These are phyloP conservation scores for Herpetomonas tarakana DNA, from an alignment of 208 protist species.

Conservation along the genomic window DNA sequence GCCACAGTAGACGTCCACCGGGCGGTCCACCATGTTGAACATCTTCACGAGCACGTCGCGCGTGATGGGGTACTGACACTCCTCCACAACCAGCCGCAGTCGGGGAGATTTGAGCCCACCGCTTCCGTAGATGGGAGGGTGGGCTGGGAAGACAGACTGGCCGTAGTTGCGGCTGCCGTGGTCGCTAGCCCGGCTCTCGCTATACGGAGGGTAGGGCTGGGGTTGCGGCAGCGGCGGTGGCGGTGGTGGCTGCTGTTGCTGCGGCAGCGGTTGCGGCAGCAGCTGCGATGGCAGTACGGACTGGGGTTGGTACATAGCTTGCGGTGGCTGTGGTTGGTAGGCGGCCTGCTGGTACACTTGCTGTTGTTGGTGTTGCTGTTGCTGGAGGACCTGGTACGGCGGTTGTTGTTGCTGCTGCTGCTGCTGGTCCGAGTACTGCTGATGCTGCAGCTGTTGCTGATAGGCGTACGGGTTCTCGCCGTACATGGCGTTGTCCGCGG, in stretches of 20 bases:
- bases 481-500: neutral
- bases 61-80: constrained; percentile 83
- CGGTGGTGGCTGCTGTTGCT: constrained; percentile 2
- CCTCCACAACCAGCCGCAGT: constrained; percentile 72
- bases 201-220: neutral
- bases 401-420: constrained; percentile 9
- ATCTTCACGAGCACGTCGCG: constrained; percentile 71
- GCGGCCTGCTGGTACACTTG: neutral
- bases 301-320: neutral
- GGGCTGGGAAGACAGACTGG: constrained; percentile 1
- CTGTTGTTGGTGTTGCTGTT: constrained; percentile 5
- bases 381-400: neutral
- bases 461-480: neutral
- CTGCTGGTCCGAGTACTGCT: constrained; percentile 5
- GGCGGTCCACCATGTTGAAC: constrained; percentile 72
- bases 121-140: constrained; percentile 8
- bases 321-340: neutral
- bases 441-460: constrained; percentile 6
- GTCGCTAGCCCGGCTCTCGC: constrained; percentile 2
- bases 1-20: constrained; percentile 59
- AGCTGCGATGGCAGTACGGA: neutral
- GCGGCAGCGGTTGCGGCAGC: neutral
- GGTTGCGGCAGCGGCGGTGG: constrained; percentile 8
- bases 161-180: constrained; percentile 12
- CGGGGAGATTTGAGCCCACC: constrained; percentile 18